Evolutionary conservation across 768 basidiomycete species (phyloP), one percentile per base, ranked within the genome.

Genomic region (Mycena metata): DNA sequence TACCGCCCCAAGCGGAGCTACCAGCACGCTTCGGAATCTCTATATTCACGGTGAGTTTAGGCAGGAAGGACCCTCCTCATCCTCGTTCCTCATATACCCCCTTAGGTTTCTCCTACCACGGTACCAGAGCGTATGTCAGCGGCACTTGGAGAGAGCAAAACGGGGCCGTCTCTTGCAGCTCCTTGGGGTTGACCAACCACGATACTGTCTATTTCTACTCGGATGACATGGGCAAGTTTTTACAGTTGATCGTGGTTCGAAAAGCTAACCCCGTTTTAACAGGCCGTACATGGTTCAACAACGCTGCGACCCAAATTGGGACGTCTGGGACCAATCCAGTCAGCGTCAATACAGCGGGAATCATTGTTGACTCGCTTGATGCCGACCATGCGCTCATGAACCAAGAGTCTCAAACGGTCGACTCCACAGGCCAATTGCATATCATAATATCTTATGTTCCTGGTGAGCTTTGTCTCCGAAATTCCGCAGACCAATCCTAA

Each of bases 371-470:
- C 62, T 73, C 82, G 5, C 74, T 84, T 23, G 79, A 85, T 58
- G 82, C 84, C 12, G 82, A 85, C 66, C 84, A 85, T 69, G 85
- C 81, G 2, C 77, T 86, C n/a, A 85, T 86, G 83, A 86, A 86
- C 70, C 85, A 86, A 72, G 85, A 86, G 65, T 83, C 83, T 0
- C 85, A 86, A 74, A 80, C 78, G 19, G 80, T 85, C 4, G 85
- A 86, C 59, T 84, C 83, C 4, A 60, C 76, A 3, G 84, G 84
- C 33, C 82, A 81, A 58, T 80, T 85, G 42, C 85, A 86, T 64
- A 76, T 78, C 6, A 82, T 84, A 24, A 85, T 85, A n/a, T 85
- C 84, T 11, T 84, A 85, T 66, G 79, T 85, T 21, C 83, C 84
- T 63, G 83, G 84, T 82, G 69, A 45, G 76, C 65, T 19, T 23